These are phyloP conservation scores for Silene uniflora DNA, from an alignment of 148 eudicot genomes.

Conservation along the genomic window DNA sequence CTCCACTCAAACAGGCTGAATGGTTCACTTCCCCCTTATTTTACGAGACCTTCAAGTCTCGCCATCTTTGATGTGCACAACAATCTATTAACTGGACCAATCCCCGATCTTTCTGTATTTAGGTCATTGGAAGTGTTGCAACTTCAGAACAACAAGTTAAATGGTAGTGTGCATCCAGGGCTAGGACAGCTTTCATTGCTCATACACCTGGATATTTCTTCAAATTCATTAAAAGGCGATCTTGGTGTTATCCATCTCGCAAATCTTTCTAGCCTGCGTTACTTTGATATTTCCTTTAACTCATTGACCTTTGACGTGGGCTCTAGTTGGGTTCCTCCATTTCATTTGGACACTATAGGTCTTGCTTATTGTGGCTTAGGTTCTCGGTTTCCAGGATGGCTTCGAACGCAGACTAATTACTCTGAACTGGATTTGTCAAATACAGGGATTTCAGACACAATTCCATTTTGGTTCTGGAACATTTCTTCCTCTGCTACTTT, in stretches of 20 bases:
- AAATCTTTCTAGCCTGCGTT: constrained; percentile 24
- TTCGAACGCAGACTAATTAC: constrained; percentile 15
- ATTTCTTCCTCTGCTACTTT: no score
- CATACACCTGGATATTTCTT: constrained; percentile 17
- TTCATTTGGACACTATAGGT: constrained; percentile 15
- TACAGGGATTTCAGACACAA: constrained; percentile 10
- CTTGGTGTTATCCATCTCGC: constrained; percentile 25
- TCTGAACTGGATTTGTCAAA: constrained; percentile 14
- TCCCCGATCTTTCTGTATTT: constrained; percentile 20
- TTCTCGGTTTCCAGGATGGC: constrained; percentile 25
- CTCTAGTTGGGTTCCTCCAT: constrained; percentile 23
- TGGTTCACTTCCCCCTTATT: no score
- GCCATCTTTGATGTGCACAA: no score
- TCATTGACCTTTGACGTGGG: constrained; percentile 20
- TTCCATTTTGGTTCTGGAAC: constrained; percentile 27
- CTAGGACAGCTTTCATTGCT: constrained; percentile 28
- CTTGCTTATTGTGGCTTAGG: constrained; percentile 25
- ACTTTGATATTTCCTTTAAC: constrained; percentile 32
- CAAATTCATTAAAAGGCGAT: constrained; percentile 27
- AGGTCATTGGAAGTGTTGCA: constrained; percentile 21
- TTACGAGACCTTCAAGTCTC: no score
- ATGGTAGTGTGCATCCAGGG: no score
- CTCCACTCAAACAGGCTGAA: no score
- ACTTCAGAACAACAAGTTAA: constrained; percentile 20
- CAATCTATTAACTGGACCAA: no score